A percentile compares a stretch with the other conserved stretches of the same genome.
These are phyloP conservation scores for Zymoseptoria crescenta DNA, from an alignment of 2,329 filamentous ascomycete species.

Conservation along the genomic window DNA sequence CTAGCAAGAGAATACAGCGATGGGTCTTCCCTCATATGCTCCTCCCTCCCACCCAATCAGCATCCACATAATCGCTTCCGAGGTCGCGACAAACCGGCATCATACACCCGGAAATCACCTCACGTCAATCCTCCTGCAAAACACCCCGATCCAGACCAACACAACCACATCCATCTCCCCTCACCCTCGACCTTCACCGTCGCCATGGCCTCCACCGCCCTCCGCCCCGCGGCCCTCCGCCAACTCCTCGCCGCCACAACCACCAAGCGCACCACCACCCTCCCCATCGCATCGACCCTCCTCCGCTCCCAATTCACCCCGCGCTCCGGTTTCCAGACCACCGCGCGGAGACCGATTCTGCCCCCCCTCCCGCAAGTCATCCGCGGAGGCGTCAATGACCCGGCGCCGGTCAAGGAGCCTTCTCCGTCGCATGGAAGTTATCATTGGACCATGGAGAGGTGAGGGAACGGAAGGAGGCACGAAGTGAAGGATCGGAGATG, in stretches of 20 bases:
- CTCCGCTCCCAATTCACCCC: conserved; percentile 24
- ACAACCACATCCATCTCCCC: conserved; percentile 1
- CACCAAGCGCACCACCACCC: conserved; percentile 32
- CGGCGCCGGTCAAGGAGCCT: conserved; percentile 63
- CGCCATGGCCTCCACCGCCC: conserved; percentile 45
- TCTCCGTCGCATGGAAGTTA: conserved; percentile 83
- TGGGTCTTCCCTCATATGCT: too few species aligned
- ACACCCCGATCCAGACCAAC: background rate
- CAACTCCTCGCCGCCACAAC: conserved; percentile 36
- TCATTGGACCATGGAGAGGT: conserved; percentile 94
- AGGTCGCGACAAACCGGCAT: background rate
- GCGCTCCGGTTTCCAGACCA: conserved; percentile 79
- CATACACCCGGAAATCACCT: background rate
- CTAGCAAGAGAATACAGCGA: too few species aligned
- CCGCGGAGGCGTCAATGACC: conserved; percentile 66
- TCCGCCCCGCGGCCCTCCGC: conserved; percentile 44
- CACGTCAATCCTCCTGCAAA: background rate
- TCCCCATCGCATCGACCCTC: conserved; percentile 26
- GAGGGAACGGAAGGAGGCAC: too few species aligned
- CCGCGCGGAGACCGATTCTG: conserved; percentile 65
- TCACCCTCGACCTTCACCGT: conserved; percentile 12
- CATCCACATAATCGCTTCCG: background rate
- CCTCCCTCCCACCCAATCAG: background rate
- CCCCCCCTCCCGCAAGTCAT: conserved; percentile 63
- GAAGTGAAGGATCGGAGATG: too few species aligned